These are phyloP conservation scores for Cyberlindnera nakhonratchasimensis DNA, from an alignment of 805 yeast species.

Conservation along the genomic window DNA sequence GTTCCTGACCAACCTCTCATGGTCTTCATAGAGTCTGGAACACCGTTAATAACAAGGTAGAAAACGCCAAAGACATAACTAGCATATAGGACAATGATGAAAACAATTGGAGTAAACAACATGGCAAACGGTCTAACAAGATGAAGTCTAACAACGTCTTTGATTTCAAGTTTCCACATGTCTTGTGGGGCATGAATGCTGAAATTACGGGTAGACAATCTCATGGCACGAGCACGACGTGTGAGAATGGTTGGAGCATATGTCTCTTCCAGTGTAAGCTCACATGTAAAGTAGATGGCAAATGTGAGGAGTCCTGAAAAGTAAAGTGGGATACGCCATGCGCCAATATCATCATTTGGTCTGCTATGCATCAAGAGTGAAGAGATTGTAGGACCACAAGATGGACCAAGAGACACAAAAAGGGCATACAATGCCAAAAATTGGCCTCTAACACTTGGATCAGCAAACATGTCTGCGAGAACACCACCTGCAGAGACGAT, in stretches of 20 bases:
- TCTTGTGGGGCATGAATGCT: constrained; percentile 19
- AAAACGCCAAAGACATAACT: constrained; percentile 48
- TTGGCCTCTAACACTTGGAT: constrained; percentile 46
- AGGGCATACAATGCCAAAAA: constrained; percentile 49
- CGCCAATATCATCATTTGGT: constrained; percentile 34
- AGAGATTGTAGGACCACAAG: constrained; percentile 46
- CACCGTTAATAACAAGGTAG: constrained; percentile 42
- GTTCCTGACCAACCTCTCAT: constrained; percentile 33
- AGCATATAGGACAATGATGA: constrained; percentile 42
- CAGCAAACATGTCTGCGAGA: constrained; percentile 47
- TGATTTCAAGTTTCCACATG: constrained; percentile 16
- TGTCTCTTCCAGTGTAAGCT: constrained; percentile 31
- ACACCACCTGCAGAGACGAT: constrained; percentile 56
- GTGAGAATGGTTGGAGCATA: constrained; percentile 16
- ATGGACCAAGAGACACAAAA: constrained; percentile 43
- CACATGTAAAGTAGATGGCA: constrained; percentile 34
- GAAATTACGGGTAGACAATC: constrained; percentile 11
- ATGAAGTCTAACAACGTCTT: constrained; percentile 17
- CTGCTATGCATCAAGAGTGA: constrained; percentile 41
- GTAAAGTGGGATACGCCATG: constrained; percentile 60
- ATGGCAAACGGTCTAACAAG: constrained; percentile 21
- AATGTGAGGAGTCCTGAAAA: constrained; percentile 42
- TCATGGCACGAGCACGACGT: constrained; percentile 12
- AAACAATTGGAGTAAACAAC: constrained; percentile 32
- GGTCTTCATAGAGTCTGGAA: constrained; percentile 35